phyloP scores from a whole-genome alignment of 148 eudicot species.

The Chenopodium album region DNA sequence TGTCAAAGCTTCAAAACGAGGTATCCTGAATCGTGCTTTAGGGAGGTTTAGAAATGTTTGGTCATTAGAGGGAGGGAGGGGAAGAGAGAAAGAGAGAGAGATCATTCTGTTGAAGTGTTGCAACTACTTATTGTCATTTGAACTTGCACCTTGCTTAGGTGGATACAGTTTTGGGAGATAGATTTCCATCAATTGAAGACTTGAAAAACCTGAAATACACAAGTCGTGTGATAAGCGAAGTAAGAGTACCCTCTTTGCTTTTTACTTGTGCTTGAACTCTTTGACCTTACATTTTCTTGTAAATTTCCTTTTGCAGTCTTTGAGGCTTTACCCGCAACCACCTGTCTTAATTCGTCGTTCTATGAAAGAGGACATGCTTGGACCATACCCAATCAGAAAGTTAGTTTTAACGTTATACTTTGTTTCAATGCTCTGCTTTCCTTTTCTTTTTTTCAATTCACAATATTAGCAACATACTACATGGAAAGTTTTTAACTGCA shows the following conservation, averaged over 20 bases:
- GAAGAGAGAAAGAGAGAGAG: too few relatives aligned
- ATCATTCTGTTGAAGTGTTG: background rate
- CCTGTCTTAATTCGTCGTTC: conserved; percentile 97
- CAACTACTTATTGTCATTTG: background rate
- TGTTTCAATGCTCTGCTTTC: too few relatives aligned
- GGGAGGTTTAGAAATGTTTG: background rate
- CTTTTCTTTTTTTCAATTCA: too few relatives aligned
- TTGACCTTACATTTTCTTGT: background rate
- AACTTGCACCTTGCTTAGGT: conserved; percentile 44
- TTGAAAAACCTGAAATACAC: conserved; percentile 94
- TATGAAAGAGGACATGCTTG: conserved; percentile 71
- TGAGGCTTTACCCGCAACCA: conserved; percentile 98
- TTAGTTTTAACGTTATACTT: conserved; percentile 14
- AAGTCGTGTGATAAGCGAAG: conserved; percentile 92
- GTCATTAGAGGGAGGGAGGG: too few relatives aligned
- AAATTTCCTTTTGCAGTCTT: conserved; percentile 52
- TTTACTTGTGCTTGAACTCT: background rate
- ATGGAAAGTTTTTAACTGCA: too few relatives aligned
- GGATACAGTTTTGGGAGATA: conserved; percentile 90
- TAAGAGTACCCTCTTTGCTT: conserved; percentile 34
- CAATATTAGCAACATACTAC: too few relatives aligned
- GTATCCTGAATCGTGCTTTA: conserved; percentile 28
- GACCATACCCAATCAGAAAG: conserved; percentile 88
- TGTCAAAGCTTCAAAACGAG: conserved; percentile 91
- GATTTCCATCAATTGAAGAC: conserved; percentile 84